These are phyloP conservation scores for Yamadazyma scolyti DNA, from an alignment of 805 yeast species.

Conservation along the genomic window DNA sequence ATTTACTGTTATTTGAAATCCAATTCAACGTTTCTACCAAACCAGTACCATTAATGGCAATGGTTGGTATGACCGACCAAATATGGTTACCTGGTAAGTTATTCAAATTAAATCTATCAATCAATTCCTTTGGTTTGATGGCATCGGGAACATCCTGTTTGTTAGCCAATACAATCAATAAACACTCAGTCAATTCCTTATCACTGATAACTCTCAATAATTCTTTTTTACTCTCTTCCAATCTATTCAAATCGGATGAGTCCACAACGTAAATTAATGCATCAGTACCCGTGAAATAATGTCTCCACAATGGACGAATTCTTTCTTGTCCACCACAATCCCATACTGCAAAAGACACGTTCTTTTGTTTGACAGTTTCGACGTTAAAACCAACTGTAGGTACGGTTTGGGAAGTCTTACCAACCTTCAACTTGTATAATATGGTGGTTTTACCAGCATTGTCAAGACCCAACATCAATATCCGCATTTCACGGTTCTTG, in stretches of 20 bases:
- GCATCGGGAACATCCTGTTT: slow-evolving; percentile 77
- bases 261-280: slow-evolving; percentile 91
- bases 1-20: slow-evolving; percentile 63
- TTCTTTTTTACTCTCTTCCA: slow-evolving; percentile 76
- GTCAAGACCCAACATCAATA: slow-evolving; percentile 88
- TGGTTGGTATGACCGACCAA: slow-evolving; percentile 91
- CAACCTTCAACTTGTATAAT: slow-evolving; percentile 75
- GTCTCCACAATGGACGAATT: slow-evolving; percentile 91
- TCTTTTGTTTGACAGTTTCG: slow-evolving; percentile 78
- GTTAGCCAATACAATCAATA: slow-evolving; percentile 82
- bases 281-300: slow-evolving; percentile 89
- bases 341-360: slow-evolving; percentile 85
- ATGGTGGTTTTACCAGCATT: slow-evolving; percentile 93
- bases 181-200: slow-evolving; percentile 76
- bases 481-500: slow-evolving; percentile 93
- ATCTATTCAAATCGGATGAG: slow-evolving; percentile 65
- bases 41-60: slow-evolving; percentile 88
- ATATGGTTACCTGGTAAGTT: slow-evolving; percentile 59
- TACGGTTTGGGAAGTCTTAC: slow-evolving; percentile 71
- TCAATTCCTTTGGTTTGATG: slow-evolving; percentile 74
- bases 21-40: slow-evolving; percentile 83
- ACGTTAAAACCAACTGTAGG: slow-evolving; percentile 95
- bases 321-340: slow-evolving; percentile 96
- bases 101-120: slow-evolving; percentile 64
- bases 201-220: slow-evolving; percentile 75